Percentiles rank a stretch among this genome's conserved stretches.
Evolutionary conservation across 495 filamentous ascomycete genomes (phyloP).

Genomic region (Aspergillus ellipticus): DNA sequence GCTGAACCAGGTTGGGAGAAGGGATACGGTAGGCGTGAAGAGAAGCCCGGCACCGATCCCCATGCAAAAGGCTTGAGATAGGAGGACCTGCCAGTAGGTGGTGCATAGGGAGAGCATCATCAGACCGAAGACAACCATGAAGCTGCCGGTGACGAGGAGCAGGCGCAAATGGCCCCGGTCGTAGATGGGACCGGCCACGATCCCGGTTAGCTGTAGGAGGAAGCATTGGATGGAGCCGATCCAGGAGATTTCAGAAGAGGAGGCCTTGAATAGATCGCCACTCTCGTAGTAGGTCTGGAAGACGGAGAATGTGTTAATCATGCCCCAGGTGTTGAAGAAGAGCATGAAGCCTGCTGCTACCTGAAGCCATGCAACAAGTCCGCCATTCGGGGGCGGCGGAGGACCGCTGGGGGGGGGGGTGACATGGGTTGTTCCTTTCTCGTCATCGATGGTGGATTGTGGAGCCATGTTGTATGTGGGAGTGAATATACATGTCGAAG

Average conservation of each 20-base stretch:
- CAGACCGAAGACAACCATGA: constrained; percentile 35
- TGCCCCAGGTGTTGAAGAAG: constrained; percentile 31
- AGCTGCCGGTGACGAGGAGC: constrained; percentile 34
- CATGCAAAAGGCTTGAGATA: constrained; percentile 33
- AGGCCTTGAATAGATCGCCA: constrained; percentile 16
- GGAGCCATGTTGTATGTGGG: too few relatives aligned
- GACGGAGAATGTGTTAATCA: constrained; percentile 33
- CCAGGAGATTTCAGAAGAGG: constrained; percentile 46
- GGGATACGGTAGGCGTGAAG: constrained; percentile 32
- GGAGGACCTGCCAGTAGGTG: constrained; percentile 31
- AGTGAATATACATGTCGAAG: too few relatives aligned
- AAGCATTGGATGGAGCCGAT: constrained; percentile 52
- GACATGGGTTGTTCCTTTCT: too few relatives aligned
- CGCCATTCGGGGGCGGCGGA: constrained; percentile 19
- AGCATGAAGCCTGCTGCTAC: constrained; percentile 24
- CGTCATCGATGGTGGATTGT: too few relatives aligned
- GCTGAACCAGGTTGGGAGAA: constrained; percentile 36
- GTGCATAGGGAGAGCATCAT: constrained; percentile 40
- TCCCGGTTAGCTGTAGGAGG: constrained; percentile 51
- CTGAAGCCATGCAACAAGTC: constrained; percentile 25
- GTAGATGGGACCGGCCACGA: constrained; percentile 54
- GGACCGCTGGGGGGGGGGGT: too few relatives aligned
- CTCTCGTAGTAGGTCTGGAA: constrained; percentile 29
- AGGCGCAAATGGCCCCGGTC: constrained; percentile 54
- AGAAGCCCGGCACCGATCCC: constrained; percentile 34